Percentiles rank a stretch among this genome's conserved stretches.
Evolutionary conservation across 2,329 filamentous ascomycete species (phyloP).

Genomic region (Phialemonium atrogriseum): DNA sequence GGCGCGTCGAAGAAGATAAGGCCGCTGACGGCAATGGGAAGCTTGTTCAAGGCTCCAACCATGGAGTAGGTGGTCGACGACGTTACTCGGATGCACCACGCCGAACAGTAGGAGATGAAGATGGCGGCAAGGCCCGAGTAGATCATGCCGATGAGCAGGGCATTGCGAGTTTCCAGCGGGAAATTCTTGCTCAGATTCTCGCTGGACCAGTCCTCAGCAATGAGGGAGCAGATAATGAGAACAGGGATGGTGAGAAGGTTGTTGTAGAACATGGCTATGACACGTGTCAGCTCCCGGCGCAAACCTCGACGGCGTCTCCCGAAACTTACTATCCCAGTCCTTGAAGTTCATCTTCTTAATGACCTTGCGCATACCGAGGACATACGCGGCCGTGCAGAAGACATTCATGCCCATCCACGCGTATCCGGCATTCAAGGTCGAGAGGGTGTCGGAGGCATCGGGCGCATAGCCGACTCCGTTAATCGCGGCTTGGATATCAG

Average conservation of each 20-base stretch:
- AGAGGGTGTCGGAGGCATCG: conserved; percentile 67
- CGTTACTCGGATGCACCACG: conserved; percentile 96
- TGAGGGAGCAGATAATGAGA: conserved; percentile 69
- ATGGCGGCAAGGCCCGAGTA: conserved; percentile 89
- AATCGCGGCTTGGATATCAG: conserved; percentile 84
- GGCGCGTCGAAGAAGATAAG: conserved; percentile 93
- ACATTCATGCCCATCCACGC: conserved; percentile 98
- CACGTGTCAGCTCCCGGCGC: too few species aligned
- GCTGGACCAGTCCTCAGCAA: conserved; percentile 87
- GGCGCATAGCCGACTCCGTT: conserved; percentile 46
- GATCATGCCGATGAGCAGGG: conserved; percentile 79
- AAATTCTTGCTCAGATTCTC: conserved; percentile 83
- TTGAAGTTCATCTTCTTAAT: conserved; percentile 99
- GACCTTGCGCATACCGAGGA: conserved; percentile 92
- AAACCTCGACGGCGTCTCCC: too few species aligned
- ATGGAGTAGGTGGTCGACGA: conserved; percentile 98
- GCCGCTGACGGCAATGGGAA: conserved; percentile 87
- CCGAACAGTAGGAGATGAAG: conserved; percentile 99
- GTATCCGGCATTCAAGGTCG: conserved; percentile 89
- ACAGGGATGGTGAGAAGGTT: conserved; percentile 95
- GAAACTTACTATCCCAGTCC: conserved; percentile 95
- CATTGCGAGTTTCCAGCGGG: conserved; percentile 70
- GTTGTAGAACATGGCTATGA: conserved; percentile 99
- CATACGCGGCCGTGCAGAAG: conserved; percentile 82
- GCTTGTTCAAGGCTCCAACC: conserved; percentile 96